Base-by-base conservation (phyloP, 2,329 filamentous ascomycete species). In the Diaporthe citriasiana region DNA sequence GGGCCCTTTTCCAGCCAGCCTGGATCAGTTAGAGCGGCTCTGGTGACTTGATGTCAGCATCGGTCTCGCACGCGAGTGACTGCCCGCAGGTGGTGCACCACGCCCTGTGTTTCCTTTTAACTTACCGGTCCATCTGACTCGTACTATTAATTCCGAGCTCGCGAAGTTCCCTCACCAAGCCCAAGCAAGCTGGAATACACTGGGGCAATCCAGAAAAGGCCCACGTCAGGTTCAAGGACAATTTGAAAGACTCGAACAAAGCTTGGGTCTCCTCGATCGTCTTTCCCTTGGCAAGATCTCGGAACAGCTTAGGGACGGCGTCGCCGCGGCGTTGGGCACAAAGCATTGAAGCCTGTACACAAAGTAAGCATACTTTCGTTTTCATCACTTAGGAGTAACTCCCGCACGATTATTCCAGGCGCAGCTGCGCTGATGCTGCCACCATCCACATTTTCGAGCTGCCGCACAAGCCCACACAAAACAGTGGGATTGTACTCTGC, bases 241-340 rank as follows among this genome's bases (percentile, higher is more conserved):
- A 12, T 30, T 60, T 60, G 38, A 60, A 60, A 30, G 38, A 30
- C 38, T 8, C 15, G 19, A 60, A 60, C 12, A 60, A 60, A 45
- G 38, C 57, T 38, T 60, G 6, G n/a, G 25, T 42, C 7, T 60
- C 38, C 45, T 42, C 57, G 8, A 25, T 25, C 19, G 33, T 60
- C 25, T 45, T 60, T 25, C 57, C 57, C 25, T 45, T 60, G 38
- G 57, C 57, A 17, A 60, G 33, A 30, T 60, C 57, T 1, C 25
- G 57, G 38, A 60, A 60, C 25, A 60, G 8, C 25, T 45, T 60
- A 17, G 57, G 57, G 8, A 60, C 38, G 6, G 57, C 57, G 25
- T 60, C 57, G 27, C 57, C 57, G 17, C 57, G 57, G 25, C 57
- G 57, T 45, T 60, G 57, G n/a, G 57, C 57, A 15, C 57, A 60